phyloP scores from a whole-genome alignment of 2,329 filamentous ascomycete species.

The Drechslera avenae region DNA sequence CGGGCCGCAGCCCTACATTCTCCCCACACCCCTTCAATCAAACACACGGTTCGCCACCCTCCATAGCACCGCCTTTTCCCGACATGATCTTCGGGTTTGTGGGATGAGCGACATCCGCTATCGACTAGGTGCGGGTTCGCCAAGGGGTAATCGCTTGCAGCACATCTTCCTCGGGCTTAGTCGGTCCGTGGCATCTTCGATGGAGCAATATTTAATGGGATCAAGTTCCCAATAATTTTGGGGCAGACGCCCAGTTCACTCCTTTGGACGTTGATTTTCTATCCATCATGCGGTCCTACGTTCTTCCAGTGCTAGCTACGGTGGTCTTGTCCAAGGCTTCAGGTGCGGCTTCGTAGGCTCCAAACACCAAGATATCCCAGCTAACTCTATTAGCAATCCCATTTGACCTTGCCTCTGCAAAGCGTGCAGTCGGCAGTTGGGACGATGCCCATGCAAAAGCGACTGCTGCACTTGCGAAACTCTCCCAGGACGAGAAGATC shows the following conservation, averaged over 20 bases:
- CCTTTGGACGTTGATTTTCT: background rate
- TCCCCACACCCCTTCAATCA: slow-evolving; percentile 31
- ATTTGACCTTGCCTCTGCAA: slow-evolving; percentile 19
- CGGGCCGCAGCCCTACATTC: slow-evolving; percentile 39
- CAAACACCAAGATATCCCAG: background rate
- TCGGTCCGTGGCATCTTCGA: slow-evolving; percentile 4
- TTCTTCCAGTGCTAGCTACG: slow-evolving; percentile 32
- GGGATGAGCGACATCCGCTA: slow-evolving; percentile 5
- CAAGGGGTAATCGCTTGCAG: slow-evolving; percentile 27
- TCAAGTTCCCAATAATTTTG: background rate
- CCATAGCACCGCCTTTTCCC: slow-evolving; percentile 19
- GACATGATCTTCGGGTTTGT: slow-evolving; percentile 4
- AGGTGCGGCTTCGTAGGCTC: slow-evolving; percentile 17
- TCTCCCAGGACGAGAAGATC: slow-evolving; percentile 49
- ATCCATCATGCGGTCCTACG: slow-evolving; percentile 33
- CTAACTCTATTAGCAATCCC: slow-evolving; percentile 28
- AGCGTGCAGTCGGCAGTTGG: slow-evolving; percentile 42
- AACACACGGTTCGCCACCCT: slow-evolving; percentile 33
- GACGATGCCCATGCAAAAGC: slow-evolving; percentile 49
- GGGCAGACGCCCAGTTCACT: background rate
- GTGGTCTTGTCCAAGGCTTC: slow-evolving; percentile 27
- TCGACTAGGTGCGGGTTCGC: slow-evolving; percentile 16
- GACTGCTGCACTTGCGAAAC: slow-evolving; percentile 46
- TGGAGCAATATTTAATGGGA: slow-evolving; percentile 29
- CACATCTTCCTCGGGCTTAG: slow-evolving; percentile 12